Evolutionary conservation across 768 basidiomycete species (phyloP), one percentile per base, ranked within the genome.

Genomic region (Russula virescens): DNA sequence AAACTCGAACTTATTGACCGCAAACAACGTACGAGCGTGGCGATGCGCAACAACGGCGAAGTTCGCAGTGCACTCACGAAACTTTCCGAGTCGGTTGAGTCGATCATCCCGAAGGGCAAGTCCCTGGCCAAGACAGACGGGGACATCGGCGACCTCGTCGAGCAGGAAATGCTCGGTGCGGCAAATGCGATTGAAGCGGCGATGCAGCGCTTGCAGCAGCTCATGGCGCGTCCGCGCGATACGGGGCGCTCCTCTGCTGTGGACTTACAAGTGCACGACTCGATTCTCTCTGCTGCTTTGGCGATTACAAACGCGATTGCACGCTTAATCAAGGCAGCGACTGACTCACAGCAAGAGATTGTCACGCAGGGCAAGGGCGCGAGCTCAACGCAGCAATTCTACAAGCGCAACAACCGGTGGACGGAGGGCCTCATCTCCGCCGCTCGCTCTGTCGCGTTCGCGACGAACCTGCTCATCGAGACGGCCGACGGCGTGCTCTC

Each of bases 371-470:
- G 97, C 61, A 91, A 85, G 73, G 97, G 97, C 9, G 91, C 94
- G 21, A 94, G 87, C 74, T 83, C 94, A 25, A 85, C 80, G 21
- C 93, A 96, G 73, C 96, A 98, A 70, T 99, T 99, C 82, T 99
- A 98, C 83, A 99, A 99, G 79, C 88, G 92, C 63, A 98, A 99
- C 84, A 98, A 98, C 75, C 84, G 97, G 63, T 99, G 97, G 97
- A 99, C 97, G 48, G 97, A 99, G 74, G 97, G 97, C 67, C 87
- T 99, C 68, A 94, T 98, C 69, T 96, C 94, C 40, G 97, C 97
- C 40, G 97, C 97, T 21, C 98, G 97, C 75, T 84, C 97, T 10
- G 97, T 99, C 58, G 97, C 97, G 3, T 97, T 95, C 69, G 94
- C 97, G 11, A 98, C 97, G 38, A 91, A 85, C 67, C 76, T 98